These are phyloP conservation scores for Lentinula raphanica DNA, from an alignment of 768 basidiomycete genomes.

Conservation along the genomic window DNA sequence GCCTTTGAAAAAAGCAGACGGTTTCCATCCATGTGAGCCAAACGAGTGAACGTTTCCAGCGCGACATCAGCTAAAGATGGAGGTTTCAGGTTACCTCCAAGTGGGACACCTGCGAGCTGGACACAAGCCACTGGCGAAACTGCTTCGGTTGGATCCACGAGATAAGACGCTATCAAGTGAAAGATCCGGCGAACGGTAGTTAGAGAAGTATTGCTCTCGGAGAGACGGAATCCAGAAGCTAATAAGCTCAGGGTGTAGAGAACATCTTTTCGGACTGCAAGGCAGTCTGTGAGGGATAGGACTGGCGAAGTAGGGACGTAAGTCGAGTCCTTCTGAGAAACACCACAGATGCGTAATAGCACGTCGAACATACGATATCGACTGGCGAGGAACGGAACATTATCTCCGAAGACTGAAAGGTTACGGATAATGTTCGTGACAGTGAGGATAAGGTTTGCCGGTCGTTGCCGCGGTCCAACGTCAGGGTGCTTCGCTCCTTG, in stretches of 20 bases:
- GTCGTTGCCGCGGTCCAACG: slow-evolving; percentile 58
- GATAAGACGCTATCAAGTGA: slow-evolving; percentile 66
- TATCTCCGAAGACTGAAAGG: slow-evolving; percentile 71
- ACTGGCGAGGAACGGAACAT: slow-evolving; percentile 57
- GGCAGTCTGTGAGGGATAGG: slow-evolving; percentile 66
- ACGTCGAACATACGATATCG: slow-evolving; percentile 62
- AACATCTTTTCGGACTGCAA: slow-evolving; percentile 72
- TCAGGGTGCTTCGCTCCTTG: slow-evolving; percentile 47
- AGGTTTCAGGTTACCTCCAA: slow-evolving; percentile 40
- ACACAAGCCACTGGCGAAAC: slow-evolving; percentile 56
- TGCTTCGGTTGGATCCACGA: slow-evolving; percentile 65
- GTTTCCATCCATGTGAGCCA: slow-evolving; percentile 74
- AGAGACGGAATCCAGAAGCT: slow-evolving; percentile 46
- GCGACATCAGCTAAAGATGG: slow-evolving; percentile 65
- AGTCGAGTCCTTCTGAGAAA: slow-evolving; percentile 32
- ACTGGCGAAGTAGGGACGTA: slow-evolving; percentile 44
- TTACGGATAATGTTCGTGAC: slow-evolving; percentile 83
- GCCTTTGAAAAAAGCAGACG: slow-evolving; percentile 64
- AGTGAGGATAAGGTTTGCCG: slow-evolving; percentile 62
- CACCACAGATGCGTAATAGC: slow-evolving; percentile 62
- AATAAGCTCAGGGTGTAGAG: slow-evolving; percentile 66
- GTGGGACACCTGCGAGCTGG: slow-evolving; percentile 45
- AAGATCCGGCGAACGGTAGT: slow-evolving; percentile 55
- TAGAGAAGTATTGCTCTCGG: slow-evolving; percentile 27
- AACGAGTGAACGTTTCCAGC: slow-evolving; percentile 79